Evolutionary conservation across 179 eudicot species (phyloP), one percentile per base, ranked within the genome.

Genomic region (Silene coronaria): DNA sequence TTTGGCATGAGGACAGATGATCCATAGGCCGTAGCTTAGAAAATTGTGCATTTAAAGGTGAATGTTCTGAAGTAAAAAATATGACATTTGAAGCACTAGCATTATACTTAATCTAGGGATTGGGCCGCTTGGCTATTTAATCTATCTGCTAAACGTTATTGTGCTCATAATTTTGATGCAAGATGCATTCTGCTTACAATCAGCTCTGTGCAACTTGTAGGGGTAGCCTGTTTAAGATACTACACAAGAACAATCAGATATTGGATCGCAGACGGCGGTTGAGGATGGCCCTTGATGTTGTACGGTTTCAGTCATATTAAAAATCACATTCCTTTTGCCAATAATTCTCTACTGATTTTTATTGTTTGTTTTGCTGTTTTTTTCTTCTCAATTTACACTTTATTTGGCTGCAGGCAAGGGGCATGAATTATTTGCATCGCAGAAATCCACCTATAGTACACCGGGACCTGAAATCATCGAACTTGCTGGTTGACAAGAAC

Each of bases 391-490:
- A 38, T 17, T 70, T 26, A 64, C 59, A 53, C 67, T 46, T 71
- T 75, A n/a, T 70, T 68, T 80, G 62, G 62, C 68, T 77, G 61
- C 84, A 91, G 97, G 94, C 92, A 13, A 84, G 91, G 78, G 97
- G 94, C 27, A 89, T 91, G 97, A 89, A 91, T 75, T 91, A 91
- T 83, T 83, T 91, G 86, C 97, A 91, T 73, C 88, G 84, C 53
- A 82, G 97, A 81, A 86, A 89, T 80, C 94, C 97, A 30, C 97
- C 97, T 17, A 89, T 91, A 64, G 86, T 91, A 46, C 97, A 91
- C 66, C 82, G 97, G 69, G 97, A 91, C 79, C 83, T 91, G 38
- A 91, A 91, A 82, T 87, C 97, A 55, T 91, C 97, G 5, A 91
- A 89, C 76, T 86, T 91, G 42, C 87, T 91, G n/a, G 94, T 91